Base-by-base conservation (phyloP, 805 yeast genomes). In the Candida multigemmis region DNA sequence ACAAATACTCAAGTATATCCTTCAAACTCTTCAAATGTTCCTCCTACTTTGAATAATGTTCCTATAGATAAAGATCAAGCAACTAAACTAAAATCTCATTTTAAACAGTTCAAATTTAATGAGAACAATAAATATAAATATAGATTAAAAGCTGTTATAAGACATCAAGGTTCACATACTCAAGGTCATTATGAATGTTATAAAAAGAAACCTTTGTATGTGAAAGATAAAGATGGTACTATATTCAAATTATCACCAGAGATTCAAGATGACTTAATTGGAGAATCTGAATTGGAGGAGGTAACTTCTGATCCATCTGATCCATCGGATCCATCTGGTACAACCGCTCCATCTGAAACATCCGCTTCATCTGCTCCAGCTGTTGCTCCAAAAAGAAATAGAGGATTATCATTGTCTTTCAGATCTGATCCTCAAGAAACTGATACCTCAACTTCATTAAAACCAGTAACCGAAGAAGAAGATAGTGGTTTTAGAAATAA, bases 171-270 rank as follows among this genome's bases (percentile, higher is more conserved):
- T 0, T 75, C 89, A 1, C 96, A 87, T 50, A 68, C 76, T 12
- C 71, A 74, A 23, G 97, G 97, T 1, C 97, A 87, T 46, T 87
- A 86, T 47, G 94, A 87, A 42, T 83, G 95, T 41, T 84, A 74
- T 47, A 76, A 81, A 35, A 74, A 74, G 25, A 87, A 86, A 46
- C 89, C 91, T 2, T 48, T 67, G 3, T 67, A 65, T 30, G 73
- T 61, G 27, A 71, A 66, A 34, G 59, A 58, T 31, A 40, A 48
- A 12, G 67, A 58, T 5, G 65, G 67, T 1, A 47, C 44, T 26
- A 57, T 55, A 15, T 48, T 57, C 36, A 62, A 62, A 37, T 38
- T 62, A 25, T 50, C 60, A 3, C 65, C 66, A 2, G 67, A 61
- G 32, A 54, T 62, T 5, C 39, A 41, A 15, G 62, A 54, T 17